Base-by-base conservation (phyloP, 768 basidiomycete genomes). In the Postia placenta region DNA sequence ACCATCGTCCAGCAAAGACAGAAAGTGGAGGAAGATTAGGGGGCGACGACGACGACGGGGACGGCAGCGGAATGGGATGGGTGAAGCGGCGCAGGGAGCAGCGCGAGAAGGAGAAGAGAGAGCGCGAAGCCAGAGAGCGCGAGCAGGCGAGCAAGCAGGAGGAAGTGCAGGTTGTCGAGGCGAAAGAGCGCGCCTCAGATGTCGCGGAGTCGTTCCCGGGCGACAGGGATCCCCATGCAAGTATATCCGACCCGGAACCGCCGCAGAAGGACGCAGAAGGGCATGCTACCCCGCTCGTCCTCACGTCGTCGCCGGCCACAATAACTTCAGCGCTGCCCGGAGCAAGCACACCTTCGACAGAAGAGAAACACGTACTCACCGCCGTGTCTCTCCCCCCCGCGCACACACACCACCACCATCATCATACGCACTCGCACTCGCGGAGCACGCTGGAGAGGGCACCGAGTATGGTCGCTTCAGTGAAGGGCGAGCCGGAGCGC, bases 11-110 rank as follows among this genome's bases (percentile, higher is more conserved):
- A n/a, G 9, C 7, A 9, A 23, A 43, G 28, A 9, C 42, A 4
- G 40, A 17, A 23, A 45, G 49, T 15, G 17, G 27, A 4, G 25
- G 43, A 12, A 9, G n/a, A 25, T 67, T 38, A 25, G n/a, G 38
- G 4, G 33, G 20, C 2, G 15, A 24, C 35, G 43, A 33, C 1
- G 85, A 86, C 17, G 79, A 77, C 0, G 87, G 92, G 51, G 92
- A 92, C 55, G 90, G 89, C 1, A 86, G 85, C 64, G 92, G 92
- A 9, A 84, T 92, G 80, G 81, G 74, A 0, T 94, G 92, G 92
- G 75, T 93, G 22, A 80, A 74, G 68, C 69, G 65, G 53, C 64
- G 91, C 36, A 69, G 77, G 56, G 82, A 81, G 60, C 68, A 74
- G 58, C 65, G 75, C 42, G 82, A 87, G 66, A 65, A 65, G 48